These are phyloP conservation scores for Quercus cerris DNA, from an alignment of 306 rosid genomes.

Conservation along the genomic window DNA sequence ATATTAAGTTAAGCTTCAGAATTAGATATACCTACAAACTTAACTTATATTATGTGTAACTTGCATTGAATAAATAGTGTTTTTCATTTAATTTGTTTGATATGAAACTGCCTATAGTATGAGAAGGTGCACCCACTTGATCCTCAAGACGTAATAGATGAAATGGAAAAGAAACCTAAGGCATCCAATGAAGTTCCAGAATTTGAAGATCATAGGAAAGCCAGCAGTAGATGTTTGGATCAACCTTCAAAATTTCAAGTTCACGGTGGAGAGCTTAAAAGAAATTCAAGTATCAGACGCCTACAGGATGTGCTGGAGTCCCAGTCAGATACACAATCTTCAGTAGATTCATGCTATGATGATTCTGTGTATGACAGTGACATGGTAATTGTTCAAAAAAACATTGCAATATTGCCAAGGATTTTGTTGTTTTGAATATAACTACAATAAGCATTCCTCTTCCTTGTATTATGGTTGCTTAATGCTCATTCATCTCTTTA, in stretches of 20 bases:
- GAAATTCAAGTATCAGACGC: slow-evolving; percentile 33
- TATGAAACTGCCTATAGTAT: slow-evolving; percentile 38
- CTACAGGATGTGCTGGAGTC: slow-evolving; percentile 37
- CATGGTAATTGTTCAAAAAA: slow-evolving; percentile 32
- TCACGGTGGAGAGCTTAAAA: slow-evolving; percentile 13
- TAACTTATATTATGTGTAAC: background rate
- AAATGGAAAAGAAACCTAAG: slow-evolving; percentile 18
- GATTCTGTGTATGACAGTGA: slow-evolving; percentile 32
- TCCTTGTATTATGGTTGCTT: slow-evolving; percentile 9
- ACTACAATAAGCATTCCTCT: slow-evolving; percentile 2
- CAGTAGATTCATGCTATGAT: slow-evolving; percentile 32
- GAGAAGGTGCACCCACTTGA: slow-evolving; percentile 57
- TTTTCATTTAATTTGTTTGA: slow-evolving; percentile 11
- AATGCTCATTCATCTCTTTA: slow-evolving; percentile 3
- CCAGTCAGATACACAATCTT: slow-evolving; percentile 27
- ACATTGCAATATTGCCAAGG: background rate
- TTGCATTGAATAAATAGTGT: background rate
- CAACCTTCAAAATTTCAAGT: slow-evolving; percentile 18
- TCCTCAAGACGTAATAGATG: slow-evolving; percentile 26
- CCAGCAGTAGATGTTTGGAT: slow-evolving; percentile 11
- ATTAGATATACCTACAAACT: background rate
- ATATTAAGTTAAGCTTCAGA: background rate
- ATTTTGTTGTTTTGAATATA: slow-evolving; percentile 12
- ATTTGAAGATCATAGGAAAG: slow-evolving; percentile 27
- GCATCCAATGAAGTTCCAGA: slow-evolving; percentile 22